Conservation (phyloP, 140 eudicot genomes). For the Ambrosia hybrid region DNA sequence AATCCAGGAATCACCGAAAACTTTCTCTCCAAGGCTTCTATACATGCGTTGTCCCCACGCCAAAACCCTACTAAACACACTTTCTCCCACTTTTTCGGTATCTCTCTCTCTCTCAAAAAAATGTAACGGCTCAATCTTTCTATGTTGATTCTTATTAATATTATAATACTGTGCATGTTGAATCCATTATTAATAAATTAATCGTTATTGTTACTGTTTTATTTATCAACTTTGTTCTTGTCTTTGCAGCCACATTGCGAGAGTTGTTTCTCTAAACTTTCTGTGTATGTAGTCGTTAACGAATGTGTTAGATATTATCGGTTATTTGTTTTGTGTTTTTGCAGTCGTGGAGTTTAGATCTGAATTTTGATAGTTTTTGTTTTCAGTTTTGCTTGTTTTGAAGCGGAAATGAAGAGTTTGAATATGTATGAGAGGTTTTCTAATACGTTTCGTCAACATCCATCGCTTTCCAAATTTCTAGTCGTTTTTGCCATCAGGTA, state of each 20-base stretch:
- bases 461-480: constrained; percentile 54
- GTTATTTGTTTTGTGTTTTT: not conserved
- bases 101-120: not conserved
- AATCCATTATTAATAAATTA: not conserved
- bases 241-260: too few relatives aligned
- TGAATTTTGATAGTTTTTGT: constrained; percentile 32
- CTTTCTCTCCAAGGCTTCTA: not conserved
- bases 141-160: too few relatives aligned
- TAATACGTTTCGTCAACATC: constrained; percentile 53
- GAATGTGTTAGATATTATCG: too few relatives aligned
- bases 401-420: constrained; percentile 45
- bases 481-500: constrained; percentile 77
- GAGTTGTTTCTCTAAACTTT: too few relatives aligned
- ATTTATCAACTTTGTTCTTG: too few relatives aligned
- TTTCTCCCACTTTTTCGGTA: not conserved
- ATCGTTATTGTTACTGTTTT: too few relatives aligned
- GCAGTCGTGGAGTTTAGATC: constrained; percentile 12
- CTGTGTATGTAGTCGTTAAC: too few relatives aligned
- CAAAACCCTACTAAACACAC: not conserved
- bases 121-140: not conserved
- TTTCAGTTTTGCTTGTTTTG: constrained; percentile 6
- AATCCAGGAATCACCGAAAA: not conserved
- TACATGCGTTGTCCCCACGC: not conserved
- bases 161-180: not conserved
- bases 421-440: constrained; percentile 53